Evolutionary conservation across 768 basidiomycete genomes (phyloP).

Genomic region (Psilocybe cyanescens): DNA sequence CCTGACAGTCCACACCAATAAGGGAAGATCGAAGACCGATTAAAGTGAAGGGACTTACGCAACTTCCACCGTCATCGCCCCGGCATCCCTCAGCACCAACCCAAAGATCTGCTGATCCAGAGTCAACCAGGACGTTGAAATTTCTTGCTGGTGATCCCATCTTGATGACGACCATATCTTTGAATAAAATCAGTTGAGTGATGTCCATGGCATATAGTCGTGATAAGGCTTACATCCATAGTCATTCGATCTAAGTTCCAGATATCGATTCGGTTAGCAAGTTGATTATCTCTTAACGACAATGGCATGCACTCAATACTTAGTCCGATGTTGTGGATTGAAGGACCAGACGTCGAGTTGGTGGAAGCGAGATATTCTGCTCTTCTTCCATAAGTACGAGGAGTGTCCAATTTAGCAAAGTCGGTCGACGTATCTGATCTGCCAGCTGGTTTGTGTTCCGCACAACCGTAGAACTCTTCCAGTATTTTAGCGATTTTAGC

Average conservation of each 20-base stretch:
- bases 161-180: conserved; percentile 59
- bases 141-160: conserved; percentile 69
- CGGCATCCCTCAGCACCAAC: conserved; percentile 61
- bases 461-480: not conserved
- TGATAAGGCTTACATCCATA: conserved; percentile 37
- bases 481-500: not conserved
- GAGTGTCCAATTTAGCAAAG: not conserved
- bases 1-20: conserved; percentile 24
- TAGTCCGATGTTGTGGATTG: not conserved
- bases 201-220: not conserved
- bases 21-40: not conserved
- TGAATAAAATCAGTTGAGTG: conserved; percentile 25
- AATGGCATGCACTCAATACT: conserved; percentile 3
- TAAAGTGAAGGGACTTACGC: conserved; percentile 31
- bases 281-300: too few relatives aligned
- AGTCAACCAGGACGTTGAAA: conserved; percentile 70
- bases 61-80: conserved; percentile 43
- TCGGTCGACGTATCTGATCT: not conserved
- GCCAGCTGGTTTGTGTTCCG: not conserved
- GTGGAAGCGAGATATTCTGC: not conserved
- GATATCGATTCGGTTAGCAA: not conserved
- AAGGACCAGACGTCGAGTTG: not conserved
- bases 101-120: conserved; percentile 73
- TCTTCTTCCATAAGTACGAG: not conserved
- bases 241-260: conserved; percentile 15